phyloP scores from a whole-genome alignment of 306 rosid species.

The Albizia julibrissin region DNA sequence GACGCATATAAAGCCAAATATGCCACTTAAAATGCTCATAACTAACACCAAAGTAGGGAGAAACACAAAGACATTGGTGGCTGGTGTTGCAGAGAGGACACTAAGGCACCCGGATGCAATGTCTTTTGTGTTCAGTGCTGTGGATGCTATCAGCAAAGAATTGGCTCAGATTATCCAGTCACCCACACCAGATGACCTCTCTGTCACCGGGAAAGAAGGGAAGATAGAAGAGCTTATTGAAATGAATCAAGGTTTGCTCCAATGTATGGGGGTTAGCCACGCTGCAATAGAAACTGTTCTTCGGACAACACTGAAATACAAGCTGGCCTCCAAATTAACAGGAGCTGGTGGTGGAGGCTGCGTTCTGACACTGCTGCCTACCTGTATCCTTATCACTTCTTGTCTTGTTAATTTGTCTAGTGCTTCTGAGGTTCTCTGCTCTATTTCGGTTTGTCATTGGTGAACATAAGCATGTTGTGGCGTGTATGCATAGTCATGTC shows the following conservation, averaged over 20 bases:
- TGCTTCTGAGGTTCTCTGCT: conserved; percentile 22
- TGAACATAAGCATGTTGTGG: not conserved
- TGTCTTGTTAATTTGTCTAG: conserved; percentile 14
- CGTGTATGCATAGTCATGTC: not conserved
- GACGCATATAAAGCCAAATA: conserved; percentile 55
- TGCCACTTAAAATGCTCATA: conserved; percentile 88
- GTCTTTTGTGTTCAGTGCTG: conserved; percentile 82
- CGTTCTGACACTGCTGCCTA: conserved; percentile 92
- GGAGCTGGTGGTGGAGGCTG: conserved; percentile 99
- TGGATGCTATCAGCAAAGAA: conserved; percentile 83
- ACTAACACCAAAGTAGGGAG: conserved; percentile 93
- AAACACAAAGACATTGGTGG: conserved; percentile 94
- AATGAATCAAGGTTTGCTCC: conserved; percentile 98
- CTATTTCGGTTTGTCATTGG: conserved; percentile 1
- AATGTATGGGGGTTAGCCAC: conserved; percentile 94
- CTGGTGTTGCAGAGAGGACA: conserved; percentile 88
- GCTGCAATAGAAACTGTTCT: conserved; percentile 85
- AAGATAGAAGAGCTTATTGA: conserved; percentile 87
- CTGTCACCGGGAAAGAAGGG: conserved; percentile 73
- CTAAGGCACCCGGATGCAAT: conserved; percentile 81
- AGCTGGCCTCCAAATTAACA: conserved; percentile 84
- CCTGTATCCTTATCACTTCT: conserved; percentile 70
- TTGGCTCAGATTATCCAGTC: conserved; percentile 70
- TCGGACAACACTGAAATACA: conserved; percentile 80
- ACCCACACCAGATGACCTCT: conserved; percentile 50